phyloP scores from a whole-genome alignment of 306 rosid genomes.

The Cicer bijugum region DNA sequence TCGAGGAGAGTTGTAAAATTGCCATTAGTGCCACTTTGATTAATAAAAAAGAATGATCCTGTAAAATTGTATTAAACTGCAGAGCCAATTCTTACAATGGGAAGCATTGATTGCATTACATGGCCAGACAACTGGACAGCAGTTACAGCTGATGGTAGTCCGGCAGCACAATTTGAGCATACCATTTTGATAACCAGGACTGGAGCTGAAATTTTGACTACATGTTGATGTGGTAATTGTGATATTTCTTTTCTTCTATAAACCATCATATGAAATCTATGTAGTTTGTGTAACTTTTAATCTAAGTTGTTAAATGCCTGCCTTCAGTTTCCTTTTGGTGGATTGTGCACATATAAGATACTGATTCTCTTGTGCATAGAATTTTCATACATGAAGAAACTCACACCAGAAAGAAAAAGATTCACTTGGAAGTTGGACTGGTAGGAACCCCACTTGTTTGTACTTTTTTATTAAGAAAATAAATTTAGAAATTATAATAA shows the following conservation, averaged over 20 bases:
- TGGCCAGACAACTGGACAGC: slow-evolving; percentile 98
- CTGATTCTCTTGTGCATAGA: slow-evolving; percentile 30
- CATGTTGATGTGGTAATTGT: slow-evolving; percentile 48
- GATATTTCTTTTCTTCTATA: not conserved
- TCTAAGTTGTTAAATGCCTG: slow-evolving; percentile 41
- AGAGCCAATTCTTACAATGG: slow-evolving; percentile 94
- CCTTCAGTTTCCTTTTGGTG: slow-evolving; percentile 35
- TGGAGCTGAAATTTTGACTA: slow-evolving; percentile 90
- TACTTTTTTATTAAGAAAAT: not conserved
- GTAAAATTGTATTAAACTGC: slow-evolving; percentile 42
- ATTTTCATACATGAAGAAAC: slow-evolving; percentile 28
- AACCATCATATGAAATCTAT: slow-evolving; percentile 3
- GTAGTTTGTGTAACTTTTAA: not conserved
- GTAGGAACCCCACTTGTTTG: not conserved
- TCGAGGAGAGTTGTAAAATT: no score
- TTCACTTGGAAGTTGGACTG: not conserved
- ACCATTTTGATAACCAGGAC: slow-evolving; percentile 87
- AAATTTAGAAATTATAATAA: not conserved
- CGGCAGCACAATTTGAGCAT: slow-evolving; percentile 97
- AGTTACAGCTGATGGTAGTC: slow-evolving; percentile 74
- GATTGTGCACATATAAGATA: slow-evolving; percentile 18
- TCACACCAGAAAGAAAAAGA: not conserved
- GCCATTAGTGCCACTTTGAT: no score
- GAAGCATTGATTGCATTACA: slow-evolving; percentile 70
- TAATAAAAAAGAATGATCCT: slow-evolving; percentile 10